Evolutionary conservation across 1,284 basidiomycete genomes (phyloP).

Genomic region (Sanghuangporus baumii): DNA sequence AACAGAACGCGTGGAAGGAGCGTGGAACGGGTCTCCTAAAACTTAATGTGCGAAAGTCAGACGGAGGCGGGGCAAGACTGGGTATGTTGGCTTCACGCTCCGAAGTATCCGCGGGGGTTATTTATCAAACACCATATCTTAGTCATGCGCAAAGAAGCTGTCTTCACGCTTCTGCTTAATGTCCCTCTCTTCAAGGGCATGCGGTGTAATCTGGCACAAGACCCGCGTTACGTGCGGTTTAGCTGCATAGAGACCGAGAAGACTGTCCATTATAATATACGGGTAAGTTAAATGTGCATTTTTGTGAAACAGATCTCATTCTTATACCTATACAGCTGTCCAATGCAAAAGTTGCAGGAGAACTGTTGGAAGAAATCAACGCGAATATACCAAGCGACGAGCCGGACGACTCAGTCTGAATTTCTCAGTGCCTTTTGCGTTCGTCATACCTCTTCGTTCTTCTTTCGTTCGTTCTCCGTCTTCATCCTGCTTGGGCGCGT

Average conservation of each 20-base stretch:
- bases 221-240: conserved; percentile 75
- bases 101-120: not conserved
- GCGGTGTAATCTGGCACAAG: conserved; percentile 72
- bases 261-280: conserved; percentile 69
- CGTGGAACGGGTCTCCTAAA: conserved; percentile 80
- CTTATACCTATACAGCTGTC: conserved; percentile 24
- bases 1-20: conserved; percentile 78
- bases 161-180: conserved; percentile 81
- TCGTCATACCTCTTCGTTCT: not conserved
- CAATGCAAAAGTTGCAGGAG: conserved; percentile 30
- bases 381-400: conserved; percentile 28
- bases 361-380: conserved; percentile 32
- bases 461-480: not conserved
- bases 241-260: conserved; percentile 66
- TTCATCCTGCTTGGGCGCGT: not conserved
- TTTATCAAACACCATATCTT: not conserved
- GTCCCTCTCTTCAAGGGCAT: conserved; percentile 84
- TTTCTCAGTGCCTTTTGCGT: not conserved
- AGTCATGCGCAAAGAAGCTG: conserved; percentile 97
- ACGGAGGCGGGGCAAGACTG: conserved; percentile 70
- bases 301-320: not conserved
- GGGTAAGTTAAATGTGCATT: conserved; percentile 43
- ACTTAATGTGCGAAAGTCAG: conserved; percentile 68
- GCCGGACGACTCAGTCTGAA: conserved; percentile 12
- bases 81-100: conserved; percentile 38